phyloP scores from a whole-genome alignment of 73 alveolate species.

The Stentor roeselii region DNA sequence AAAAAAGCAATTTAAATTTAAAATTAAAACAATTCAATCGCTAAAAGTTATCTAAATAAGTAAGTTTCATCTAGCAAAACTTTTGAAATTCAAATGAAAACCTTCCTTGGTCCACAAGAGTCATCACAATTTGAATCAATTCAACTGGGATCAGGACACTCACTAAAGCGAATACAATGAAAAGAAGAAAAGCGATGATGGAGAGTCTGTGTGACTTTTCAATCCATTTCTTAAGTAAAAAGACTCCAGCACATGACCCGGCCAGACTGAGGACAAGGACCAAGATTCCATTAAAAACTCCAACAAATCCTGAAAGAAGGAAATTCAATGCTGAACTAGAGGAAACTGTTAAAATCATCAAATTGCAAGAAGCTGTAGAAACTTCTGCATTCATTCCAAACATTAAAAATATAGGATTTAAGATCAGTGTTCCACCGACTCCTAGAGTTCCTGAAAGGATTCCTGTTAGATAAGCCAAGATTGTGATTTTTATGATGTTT shows the following conservation, averaged over 20 bases:
- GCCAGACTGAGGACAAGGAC: background rate
- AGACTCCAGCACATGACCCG: slow-evolving; percentile 4
- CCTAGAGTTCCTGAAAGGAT: background rate
- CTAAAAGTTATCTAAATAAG: background rate
- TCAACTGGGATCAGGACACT: background rate
- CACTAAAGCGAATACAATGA: background rate
- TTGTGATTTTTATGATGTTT: background rate
- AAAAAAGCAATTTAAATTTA: background rate
- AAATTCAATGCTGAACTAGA: background rate
- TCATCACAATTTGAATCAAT: background rate
- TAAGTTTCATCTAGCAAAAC: background rate
- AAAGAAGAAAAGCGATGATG: background rate
- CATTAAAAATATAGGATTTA: background rate
- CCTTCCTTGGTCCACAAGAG: background rate
- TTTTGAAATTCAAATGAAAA: background rate
- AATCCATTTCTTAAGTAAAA: background rate
- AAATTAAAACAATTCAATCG: background rate
- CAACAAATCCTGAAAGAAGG: background rate
- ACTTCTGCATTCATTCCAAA: slow-evolving; percentile 21
- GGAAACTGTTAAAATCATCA: background rate
- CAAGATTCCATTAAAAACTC: background rate
- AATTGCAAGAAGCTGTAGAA: slow-evolving; percentile 11
- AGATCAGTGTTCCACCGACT: background rate
- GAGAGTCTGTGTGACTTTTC: background rate
- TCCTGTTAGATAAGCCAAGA: background rate